Percentiles rank a stretch among this genome's conserved stretches.
Conservation (phyloP, 257 asterid genomes). For the Fraxinus anomala region DNA sequence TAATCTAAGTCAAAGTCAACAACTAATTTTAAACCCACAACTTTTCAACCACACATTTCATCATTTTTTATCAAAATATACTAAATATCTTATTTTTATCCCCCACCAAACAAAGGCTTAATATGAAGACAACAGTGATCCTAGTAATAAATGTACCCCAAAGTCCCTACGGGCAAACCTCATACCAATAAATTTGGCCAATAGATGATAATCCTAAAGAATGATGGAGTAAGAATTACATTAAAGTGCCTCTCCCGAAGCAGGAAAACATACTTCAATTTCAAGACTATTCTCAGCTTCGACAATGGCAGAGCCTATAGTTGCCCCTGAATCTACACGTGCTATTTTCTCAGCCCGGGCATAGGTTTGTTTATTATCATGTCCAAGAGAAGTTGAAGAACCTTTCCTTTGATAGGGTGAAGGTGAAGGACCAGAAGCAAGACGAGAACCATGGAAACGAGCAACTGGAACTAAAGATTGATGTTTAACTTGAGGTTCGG, state of each 20-base stretch:
- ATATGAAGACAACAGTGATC: conserved; percentile 10
- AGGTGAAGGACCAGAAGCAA: conserved; percentile 85
- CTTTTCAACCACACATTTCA: too few species aligned
- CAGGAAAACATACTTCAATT: conserved; percentile 68
- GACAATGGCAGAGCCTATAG: conserved; percentile 87
- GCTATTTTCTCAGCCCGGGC: conserved; percentile 61
- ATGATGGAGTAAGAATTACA: conserved; percentile 39
- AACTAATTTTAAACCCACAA: too few species aligned
- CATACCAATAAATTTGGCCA: conserved; percentile 14
- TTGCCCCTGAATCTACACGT: conserved; percentile 67
- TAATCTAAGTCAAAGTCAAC: too few species aligned
- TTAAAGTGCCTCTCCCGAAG: conserved; percentile 41
- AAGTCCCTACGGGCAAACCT: conserved; percentile 22
- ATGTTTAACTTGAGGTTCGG: conserved; percentile 70
- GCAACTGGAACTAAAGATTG: conserved; percentile 81
- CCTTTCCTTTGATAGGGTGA: conserved; percentile 70
- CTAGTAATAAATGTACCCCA: conserved; percentile 15
- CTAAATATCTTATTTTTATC: too few species aligned
- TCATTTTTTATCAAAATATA: too few species aligned
- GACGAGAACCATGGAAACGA: conserved; percentile 90
- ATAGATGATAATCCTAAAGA: conserved; percentile 24
- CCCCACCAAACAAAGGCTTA: neutral
- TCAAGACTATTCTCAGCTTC: conserved; percentile 86
- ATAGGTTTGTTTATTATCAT: conserved; percentile 31
- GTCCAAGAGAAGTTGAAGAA: conserved; percentile 33